These are phyloP conservation scores for Asterionellopsis glacialis DNA, from an alignment of 108 stramenopile species.

Conservation along the genomic window DNA sequence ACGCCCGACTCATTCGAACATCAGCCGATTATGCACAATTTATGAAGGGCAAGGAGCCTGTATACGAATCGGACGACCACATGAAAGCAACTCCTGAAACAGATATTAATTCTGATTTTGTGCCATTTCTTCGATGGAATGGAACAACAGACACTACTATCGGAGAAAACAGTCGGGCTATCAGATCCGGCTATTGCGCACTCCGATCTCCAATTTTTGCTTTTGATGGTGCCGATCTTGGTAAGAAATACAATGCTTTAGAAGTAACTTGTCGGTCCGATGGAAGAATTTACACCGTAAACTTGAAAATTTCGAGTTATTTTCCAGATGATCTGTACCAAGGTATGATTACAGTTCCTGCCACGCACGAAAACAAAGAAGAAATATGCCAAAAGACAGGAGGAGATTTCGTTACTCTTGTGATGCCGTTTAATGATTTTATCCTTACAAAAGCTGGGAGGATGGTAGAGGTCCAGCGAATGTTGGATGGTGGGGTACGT, in stretches of 20 bases:
- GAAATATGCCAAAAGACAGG: slow-evolving; percentile 12
- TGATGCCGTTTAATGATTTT: slow-evolving; percentile 68
- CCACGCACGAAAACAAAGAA: slow-evolving; percentile 1
- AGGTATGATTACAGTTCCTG: slow-evolving; percentile 51
- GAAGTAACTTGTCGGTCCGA: slow-evolving; percentile 79
- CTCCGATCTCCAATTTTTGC: slow-evolving; percentile 75
- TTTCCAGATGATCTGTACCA: slow-evolving; percentile 84
- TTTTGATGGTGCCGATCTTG: slow-evolving; percentile 55
- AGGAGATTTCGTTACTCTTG: slow-evolving; percentile 27
- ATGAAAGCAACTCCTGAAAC: slow-evolving; percentile 5
- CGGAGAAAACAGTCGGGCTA: slow-evolving; percentile 29
- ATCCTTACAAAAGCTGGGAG: slow-evolving; percentile 56
- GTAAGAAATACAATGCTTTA: slow-evolving; percentile 62
- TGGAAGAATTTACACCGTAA: slow-evolving; percentile 70
- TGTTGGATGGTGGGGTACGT: slow-evolving; percentile 50
- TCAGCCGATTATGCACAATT: slow-evolving; percentile 20
- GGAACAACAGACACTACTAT: slow-evolving; percentile 61
- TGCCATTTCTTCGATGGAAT: slow-evolving; percentile 78
- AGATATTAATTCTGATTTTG: slow-evolving; percentile 1
- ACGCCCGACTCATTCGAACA: slow-evolving; percentile 13
- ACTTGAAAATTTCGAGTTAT: slow-evolving; percentile 60
- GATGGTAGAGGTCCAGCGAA: slow-evolving; percentile 50
- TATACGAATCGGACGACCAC: too few relatives aligned
- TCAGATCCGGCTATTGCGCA: slow-evolving; percentile 75
- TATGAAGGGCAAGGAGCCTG: slow-evolving; percentile 24